Evolutionary conservation across 306 rosid genomes (phyloP), one percentile per base, ranked within the genome.

Genomic region (Albizia julibrissin): DNA sequence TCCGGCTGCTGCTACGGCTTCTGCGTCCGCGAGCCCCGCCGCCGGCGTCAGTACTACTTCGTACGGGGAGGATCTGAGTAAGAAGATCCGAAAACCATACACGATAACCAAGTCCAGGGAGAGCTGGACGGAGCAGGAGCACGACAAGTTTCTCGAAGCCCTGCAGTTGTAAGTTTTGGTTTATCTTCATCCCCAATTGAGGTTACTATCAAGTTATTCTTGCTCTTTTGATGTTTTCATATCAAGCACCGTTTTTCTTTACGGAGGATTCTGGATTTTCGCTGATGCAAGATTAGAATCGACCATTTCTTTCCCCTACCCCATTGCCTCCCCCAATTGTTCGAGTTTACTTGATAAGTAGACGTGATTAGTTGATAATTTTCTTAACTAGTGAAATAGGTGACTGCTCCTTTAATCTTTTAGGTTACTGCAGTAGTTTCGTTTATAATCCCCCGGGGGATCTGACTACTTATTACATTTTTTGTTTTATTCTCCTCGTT

Each of bases 121-220:
- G 88, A 93, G 92, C 92, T 95, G 96, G 98, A 91, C 94, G 64
- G 97, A 95, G 72, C 97, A 95, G 88, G 99, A 95, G 76, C 99
- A 95, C 72, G 98, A 95, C 31, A 95, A 95, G 93, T 95, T 95
- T 86, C 94, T 93, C 37, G 99, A 95, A 89, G 99, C 97, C 86
- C 97, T 95, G 21, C 98, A 95, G 84, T 84, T 95, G 99, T 95
- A 73, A 87, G 98, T 81, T 8, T 49, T 10, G 44, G 19, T 78
- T 72, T 22, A 3, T 31, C n/a, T 6, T 59, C 40, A 61, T 70
- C 33, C 9, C 31, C 29, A n/a, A 73, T 24, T 75, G 46, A 44
- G 56, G 22, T 44, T 68, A 12, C 13, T 37, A 6, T 1, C 9
- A 26, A 33, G 39, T 22, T 40, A 8, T 68, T 33, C 13, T 62